These are phyloP conservation scores for Serendipita sp. DNA, from an alignment of 768 basidiomycete species.

Conservation along the genomic window DNA sequence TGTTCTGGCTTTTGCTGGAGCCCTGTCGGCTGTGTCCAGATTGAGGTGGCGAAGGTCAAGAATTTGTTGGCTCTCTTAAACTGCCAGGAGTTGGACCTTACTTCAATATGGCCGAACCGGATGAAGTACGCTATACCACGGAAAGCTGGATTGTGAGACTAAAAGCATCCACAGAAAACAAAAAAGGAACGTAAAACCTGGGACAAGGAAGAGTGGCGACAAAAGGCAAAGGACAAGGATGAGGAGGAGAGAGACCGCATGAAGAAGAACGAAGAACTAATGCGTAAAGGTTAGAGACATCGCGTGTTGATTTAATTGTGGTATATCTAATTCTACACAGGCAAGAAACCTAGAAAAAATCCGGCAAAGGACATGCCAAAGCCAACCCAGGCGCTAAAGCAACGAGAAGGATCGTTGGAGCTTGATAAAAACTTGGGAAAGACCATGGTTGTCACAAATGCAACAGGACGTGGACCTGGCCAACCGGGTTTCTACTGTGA, in stretches of 20 bases:
- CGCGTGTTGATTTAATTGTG: background rate
- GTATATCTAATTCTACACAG: slow-evolving; percentile 25
- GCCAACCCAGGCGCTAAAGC: slow-evolving; percentile 85
- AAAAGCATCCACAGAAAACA: background rate
- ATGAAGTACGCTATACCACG: background rate
- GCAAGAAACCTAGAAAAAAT: slow-evolving; percentile 60
- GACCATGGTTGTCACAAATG: slow-evolving; percentile 84
- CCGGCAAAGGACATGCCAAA: slow-evolving; percentile 69
- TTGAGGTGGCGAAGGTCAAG: background rate
- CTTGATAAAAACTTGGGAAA: slow-evolving; percentile 92
- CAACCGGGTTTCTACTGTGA: slow-evolving; percentile 93
- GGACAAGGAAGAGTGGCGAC: slow-evolving; percentile 67
- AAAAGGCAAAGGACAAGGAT: slow-evolving; percentile 69
- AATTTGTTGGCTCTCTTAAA: background rate
- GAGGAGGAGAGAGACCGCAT: slow-evolving; percentile 65
- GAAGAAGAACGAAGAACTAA: slow-evolving; percentile 68
- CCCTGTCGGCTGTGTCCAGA: background rate
- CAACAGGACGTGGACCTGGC: slow-evolving; percentile 62
- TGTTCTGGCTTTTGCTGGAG: no score
- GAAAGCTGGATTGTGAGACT: background rate
- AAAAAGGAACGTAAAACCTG: slow-evolving; percentile 50
- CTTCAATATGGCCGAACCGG: background rate
- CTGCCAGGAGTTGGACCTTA: background rate
- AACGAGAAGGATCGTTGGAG: slow-evolving; percentile 67
- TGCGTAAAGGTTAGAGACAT: slow-evolving; percentile 56